Percentiles rank a stretch among this genome's conserved stretches.
Evolutionary conservation across 345 rosid genomes (phyloP).

Genomic region (Draba incana): DNA sequence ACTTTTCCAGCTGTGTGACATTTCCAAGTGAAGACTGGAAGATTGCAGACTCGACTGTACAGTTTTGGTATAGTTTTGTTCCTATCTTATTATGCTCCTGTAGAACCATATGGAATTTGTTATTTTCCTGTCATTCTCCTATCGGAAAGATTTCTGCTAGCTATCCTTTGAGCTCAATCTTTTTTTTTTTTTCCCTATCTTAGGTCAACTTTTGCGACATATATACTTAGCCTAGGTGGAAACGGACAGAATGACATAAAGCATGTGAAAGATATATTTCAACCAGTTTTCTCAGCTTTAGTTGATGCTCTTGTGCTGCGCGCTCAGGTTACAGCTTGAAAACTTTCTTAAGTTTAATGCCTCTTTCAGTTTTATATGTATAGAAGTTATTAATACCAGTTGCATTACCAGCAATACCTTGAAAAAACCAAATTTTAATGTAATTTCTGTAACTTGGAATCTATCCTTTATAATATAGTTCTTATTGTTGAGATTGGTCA

Average conservation of each 20-base stretch:
- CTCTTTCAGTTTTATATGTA: conserved; percentile 12
- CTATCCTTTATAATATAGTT: conserved; percentile 12
- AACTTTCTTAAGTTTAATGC: conserved; percentile 13
- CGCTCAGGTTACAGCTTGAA: conserved; percentile 68
- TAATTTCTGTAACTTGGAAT: conserved; percentile 20
- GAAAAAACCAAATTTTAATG: background rate
- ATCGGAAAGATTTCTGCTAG: conserved; percentile 3
- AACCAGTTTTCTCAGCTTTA: conserved; percentile 74
- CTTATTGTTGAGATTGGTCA: conserved; percentile 14
- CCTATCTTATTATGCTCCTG: conserved; percentile 19
- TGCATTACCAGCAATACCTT: conserved; percentile 15
- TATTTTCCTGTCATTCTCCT: background rate
- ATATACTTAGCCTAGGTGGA: conserved; percentile 61
- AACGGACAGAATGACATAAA: conserved; percentile 49
- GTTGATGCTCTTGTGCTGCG: conserved; percentile 83
- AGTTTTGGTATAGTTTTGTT: conserved; percentile 69
- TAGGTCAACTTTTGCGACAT: conserved; percentile 87
- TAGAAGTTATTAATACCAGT: conserved; percentile 16
- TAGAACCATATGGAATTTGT: background rate
- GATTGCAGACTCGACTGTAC: conserved; percentile 98
- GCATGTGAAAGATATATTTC: conserved; percentile 61
- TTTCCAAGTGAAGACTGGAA: conserved; percentile 97
- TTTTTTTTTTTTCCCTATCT: conserved; percentile 16
- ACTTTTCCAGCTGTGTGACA: conserved; percentile 71
- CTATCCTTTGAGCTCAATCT: conserved; percentile 15